phyloP scores from a whole-genome alignment of 2,329 filamentous ascomycete species.

The Cadophora gregata region DNA sequence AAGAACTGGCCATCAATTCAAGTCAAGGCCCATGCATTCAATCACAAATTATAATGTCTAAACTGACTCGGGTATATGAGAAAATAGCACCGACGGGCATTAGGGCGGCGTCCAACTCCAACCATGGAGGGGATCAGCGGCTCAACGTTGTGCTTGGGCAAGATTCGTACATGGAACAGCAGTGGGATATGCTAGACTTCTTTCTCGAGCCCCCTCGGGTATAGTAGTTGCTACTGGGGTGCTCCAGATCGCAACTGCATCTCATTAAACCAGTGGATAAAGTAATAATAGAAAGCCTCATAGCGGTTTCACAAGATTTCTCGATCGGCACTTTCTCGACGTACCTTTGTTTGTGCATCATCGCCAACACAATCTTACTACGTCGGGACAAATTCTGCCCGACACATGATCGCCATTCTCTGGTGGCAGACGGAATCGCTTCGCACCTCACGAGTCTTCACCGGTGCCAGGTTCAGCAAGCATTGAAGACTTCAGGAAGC shows the following conservation, averaged over 20 bases:
- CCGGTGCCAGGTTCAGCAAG: too few relatives aligned
- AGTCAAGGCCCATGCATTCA: slow-evolving; percentile 15
- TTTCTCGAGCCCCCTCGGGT: slow-evolving; percentile 4
- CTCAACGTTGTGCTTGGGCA: not conserved
- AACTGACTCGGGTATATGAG: not conserved
- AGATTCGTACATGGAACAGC: slow-evolving; percentile 13
- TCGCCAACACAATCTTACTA: too few relatives aligned
- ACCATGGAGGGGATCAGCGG: not conserved
- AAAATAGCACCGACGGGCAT: not conserved
- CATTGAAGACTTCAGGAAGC: too few relatives aligned
- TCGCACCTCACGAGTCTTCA: too few relatives aligned
- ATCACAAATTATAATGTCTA: not conserved
- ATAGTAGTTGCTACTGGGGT: not conserved
- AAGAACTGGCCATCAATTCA: slow-evolving; percentile 30
- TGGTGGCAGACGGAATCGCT: too few relatives aligned
- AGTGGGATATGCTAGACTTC: slow-evolving; percentile 18
- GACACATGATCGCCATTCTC: too few relatives aligned
- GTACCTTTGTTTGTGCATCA: too few relatives aligned
- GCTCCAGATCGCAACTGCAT: not conserved
- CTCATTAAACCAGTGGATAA: too few relatives aligned
- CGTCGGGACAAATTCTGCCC: too few relatives aligned
- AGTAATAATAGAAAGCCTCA: too few relatives aligned
- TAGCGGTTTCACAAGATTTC: too few relatives aligned
- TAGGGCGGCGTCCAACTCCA: not conserved
- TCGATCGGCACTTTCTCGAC: too few relatives aligned